Base-by-base conservation (phyloP, 306 rosid species). In the Vigna hirtella region DNA sequence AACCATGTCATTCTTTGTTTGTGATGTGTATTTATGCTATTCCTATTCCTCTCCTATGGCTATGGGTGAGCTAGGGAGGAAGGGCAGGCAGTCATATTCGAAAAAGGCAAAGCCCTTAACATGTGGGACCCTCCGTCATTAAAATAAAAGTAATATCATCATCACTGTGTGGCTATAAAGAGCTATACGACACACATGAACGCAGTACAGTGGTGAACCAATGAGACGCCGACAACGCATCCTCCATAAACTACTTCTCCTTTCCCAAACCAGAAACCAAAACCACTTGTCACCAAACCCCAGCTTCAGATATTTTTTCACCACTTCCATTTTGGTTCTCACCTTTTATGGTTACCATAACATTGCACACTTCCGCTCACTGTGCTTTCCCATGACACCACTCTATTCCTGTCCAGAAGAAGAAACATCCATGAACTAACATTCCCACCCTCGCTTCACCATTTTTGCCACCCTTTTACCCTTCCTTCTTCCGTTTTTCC, bases 191-290 rank as follows among this genome's bases (percentile, higher is more conserved):
- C 83, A 76, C 56, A 48, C 40, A 38, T 57, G 73, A 18, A 5
- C 40, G 34, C 56, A 48, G 80, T 50, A 73, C 77, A 65, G 51
- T 11, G 34, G 1, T 10, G 13, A 32, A 12, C 89, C 82, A 85
- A 91, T 88, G 9, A 17, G 0, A 51, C 26, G 0, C 85, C 83
- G 94, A 91, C 97, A 91, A 42, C 89, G 34, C 73, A 82, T 15
- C 70, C 4, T 16, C 0, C 1, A 62, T 50, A 72, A 75, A 81
- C 84, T 70, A 49, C 85, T 28, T 80, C 70, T 32, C 78, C 85
- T 89, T 86, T 59, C 77, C 77, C 18, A 71, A 76, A 84, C 87
- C 80, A 30, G 73, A 55, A 42, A 78, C 77, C 77, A 77, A 40
- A 82, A 82, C 87, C 86, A 65, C 66, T 40, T 71, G 56, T 82